Percentiles rank a stretch among this genome's conserved stretches.
Conservation (phyloP, 768 basidiomycete genomes). For the Sarcomyxa edulis region DNA sequence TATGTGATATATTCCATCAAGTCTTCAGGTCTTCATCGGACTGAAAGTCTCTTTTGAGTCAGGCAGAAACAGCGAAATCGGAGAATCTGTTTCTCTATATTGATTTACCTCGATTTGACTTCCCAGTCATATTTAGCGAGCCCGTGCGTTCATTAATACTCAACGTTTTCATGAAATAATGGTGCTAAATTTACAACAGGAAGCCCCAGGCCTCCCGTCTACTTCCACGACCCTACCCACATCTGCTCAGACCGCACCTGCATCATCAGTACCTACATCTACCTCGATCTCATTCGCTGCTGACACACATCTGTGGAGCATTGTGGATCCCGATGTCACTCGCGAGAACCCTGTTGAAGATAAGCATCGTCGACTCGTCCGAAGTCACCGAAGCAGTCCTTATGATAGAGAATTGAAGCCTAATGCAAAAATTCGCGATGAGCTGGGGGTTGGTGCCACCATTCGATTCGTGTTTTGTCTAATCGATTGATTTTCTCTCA, state of each 20-base stretch:
- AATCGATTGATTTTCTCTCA: too few species aligned
- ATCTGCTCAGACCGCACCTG: conserved; percentile 33
- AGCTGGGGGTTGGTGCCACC: conserved; percentile 64
- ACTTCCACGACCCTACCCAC: conserved; percentile 36
- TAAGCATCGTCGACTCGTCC: conserved; percentile 89
- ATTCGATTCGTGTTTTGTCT: not conserved
- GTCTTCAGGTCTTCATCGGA: too few species aligned
- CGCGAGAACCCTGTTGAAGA: conserved; percentile 97
- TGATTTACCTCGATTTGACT: conserved; percentile 94
- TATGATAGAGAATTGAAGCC: conserved; percentile 96
- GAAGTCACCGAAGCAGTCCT: conserved; percentile 92
- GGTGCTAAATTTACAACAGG: conserved; percentile 23
- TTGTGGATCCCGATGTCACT: conserved; percentile 86
- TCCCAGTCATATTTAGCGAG: conserved; percentile 94
- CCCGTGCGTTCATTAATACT: conserved; percentile 43
- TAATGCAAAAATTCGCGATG: conserved; percentile 92
- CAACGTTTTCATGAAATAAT: not conserved
- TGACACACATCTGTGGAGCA: conserved; percentile 78
- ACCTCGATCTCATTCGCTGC: conserved; percentile 46
- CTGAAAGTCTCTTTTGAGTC: not conserved
- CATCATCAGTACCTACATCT: conserved; percentile 35
- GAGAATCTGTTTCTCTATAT: conserved; percentile 95
- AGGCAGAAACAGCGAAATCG: conserved; percentile 91
- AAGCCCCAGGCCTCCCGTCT: conserved; percentile 32
- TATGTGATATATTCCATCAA: conserved; percentile 20